A percentile compares a stretch with the other conserved stretches of the same genome.
Evolutionary conservation across 306 rosid species (phyloP).

Genomic region (Trifolium subterraneum): DNA sequence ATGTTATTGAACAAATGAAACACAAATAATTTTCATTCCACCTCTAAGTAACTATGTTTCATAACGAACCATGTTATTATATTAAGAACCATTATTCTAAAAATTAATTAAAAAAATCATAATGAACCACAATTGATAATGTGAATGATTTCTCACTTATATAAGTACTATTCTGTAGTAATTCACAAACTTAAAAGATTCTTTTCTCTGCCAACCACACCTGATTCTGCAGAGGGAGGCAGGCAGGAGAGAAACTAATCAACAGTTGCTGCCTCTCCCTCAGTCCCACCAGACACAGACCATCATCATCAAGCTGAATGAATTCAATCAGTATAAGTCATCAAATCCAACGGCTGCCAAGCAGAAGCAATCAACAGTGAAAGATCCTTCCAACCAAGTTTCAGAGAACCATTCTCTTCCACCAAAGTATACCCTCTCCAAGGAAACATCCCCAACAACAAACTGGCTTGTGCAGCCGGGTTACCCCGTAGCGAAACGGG

Average conservation of each 20-base stretch:
- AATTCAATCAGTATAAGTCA: slow-evolving; percentile 19
- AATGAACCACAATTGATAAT: slow-evolving; percentile 28
- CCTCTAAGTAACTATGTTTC: too few species aligned
- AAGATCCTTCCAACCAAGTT: slow-evolving; percentile 95
- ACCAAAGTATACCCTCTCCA: slow-evolving; percentile 94
- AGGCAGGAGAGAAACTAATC: slow-evolving; percentile 8
- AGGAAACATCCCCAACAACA: slow-evolving; percentile 88
- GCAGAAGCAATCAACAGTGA: slow-evolving; percentile 93
- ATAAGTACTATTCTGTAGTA: background rate
- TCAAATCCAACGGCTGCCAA: slow-evolving; percentile 82
- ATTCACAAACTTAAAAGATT: slow-evolving; percentile 30
- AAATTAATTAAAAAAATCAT: slow-evolving; percentile 1
- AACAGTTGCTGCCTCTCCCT: background rate
- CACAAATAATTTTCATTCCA: too few species aligned
- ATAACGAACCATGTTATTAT: too few species aligned
- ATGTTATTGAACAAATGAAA: too few species aligned
- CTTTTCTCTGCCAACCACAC: slow-evolving; percentile 32
- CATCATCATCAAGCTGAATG: background rate
- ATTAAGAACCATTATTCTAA: slow-evolving; percentile 16
- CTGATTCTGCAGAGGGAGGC: background rate
- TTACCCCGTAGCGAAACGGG: slow-evolving; percentile 79
- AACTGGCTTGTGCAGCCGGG: slow-evolving; percentile 94
- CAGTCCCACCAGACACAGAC: background rate
- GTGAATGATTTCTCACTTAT: slow-evolving; percentile 47
- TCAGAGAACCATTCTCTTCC: slow-evolving; percentile 84